A percentile compares a stretch with the other conserved stretches of the same genome.
phyloP scores from a whole-genome alignment of 805 yeast genomes.

The Hanseniaspora occidentalis region DNA sequence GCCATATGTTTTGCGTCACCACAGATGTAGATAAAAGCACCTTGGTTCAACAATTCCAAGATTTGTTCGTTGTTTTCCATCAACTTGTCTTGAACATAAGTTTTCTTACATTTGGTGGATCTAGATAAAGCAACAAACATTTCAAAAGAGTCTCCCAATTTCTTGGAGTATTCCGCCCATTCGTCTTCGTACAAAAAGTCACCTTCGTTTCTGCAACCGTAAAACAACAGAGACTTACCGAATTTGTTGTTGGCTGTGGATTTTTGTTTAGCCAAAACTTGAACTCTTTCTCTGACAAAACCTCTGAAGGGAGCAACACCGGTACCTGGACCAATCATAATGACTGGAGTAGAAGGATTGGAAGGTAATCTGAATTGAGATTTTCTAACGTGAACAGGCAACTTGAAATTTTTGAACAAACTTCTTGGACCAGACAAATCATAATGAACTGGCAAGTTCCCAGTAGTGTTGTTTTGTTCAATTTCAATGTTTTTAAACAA shows the following conservation, averaged over 20 bases:
- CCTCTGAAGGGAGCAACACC: conserved; percentile 99
- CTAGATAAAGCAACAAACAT: conserved; percentile 81
- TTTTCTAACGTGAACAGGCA: conserved; percentile 89
- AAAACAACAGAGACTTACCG: conserved; percentile 70
- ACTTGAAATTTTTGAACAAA: conserved; percentile 28
- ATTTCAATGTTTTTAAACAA: conserved; percentile 64
- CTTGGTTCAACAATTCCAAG: conserved; percentile 38
- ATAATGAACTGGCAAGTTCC: conserved; percentile 41
- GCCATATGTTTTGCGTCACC: conserved; percentile 97
- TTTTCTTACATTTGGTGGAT: conserved; percentile 40
- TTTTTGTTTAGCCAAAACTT: conserved; percentile 33
- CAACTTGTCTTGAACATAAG: conserved; percentile 79
- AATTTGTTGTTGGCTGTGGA: conserved; percentile 27
- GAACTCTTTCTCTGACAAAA: conserved; percentile 77
- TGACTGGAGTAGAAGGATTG: conserved; percentile 70
- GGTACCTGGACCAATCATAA: conserved; percentile 96
- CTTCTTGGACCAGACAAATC: conserved; percentile 78
- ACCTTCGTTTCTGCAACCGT: conserved; percentile 77
- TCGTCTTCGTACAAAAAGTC: conserved; percentile 83
- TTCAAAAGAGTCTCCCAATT: conserved; percentile 50
- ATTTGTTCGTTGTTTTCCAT: conserved; percentile 35
- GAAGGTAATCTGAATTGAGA: conserved; percentile 90
- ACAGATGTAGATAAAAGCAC: conserved; percentile 89
- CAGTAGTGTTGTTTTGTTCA: conserved; percentile 23
- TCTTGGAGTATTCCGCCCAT: conserved; percentile 66